A percentile compares a stretch with the other conserved stretches of the same genome.
Evolutionary conservation across 352 stramenopile species (phyloP).

Genomic region (Phytophthora podocarpi): DNA sequence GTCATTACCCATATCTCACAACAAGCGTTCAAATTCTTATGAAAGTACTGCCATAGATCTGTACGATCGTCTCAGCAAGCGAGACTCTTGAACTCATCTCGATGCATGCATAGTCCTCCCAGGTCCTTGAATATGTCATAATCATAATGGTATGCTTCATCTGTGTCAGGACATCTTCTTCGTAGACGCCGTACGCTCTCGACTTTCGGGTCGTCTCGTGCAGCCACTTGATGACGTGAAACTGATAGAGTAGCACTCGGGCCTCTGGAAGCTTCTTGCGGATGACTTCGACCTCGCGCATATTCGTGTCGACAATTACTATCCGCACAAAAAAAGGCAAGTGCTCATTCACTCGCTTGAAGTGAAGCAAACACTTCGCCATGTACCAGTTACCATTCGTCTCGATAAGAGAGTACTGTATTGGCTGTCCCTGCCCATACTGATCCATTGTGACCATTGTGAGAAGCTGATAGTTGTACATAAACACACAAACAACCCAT

Average conservation of each 20-base stretch:
- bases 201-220: neutral
- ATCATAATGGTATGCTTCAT: constrained; percentile 11
- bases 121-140: constrained; percentile 8
- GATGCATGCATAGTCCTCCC: neutral
- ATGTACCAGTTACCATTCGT: constrained; percentile 8
- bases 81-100: constrained; percentile 9
- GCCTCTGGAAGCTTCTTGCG: neutral
- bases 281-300: constrained; percentile 1
- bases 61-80: neutral
- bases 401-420: constrained; percentile 12
- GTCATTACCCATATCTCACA: constrained; percentile 5
- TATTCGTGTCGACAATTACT: constrained; percentile 10
- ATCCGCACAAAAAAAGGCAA: constrained; percentile 5
- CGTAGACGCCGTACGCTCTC: constrained; percentile 6
- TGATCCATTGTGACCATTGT: constrained; percentile 6
- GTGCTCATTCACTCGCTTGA: constrained; percentile 9
- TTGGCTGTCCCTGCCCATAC: constrained; percentile 1
- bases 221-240: too few relatives aligned
- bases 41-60: neutral
- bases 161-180: neutral
- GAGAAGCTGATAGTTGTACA: constrained; percentile 7
- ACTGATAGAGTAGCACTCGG: neutral
- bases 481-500: constrained; percentile 6
- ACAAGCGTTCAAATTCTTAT: constrained; percentile 1
- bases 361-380: neutral